Conservation (phyloP, 345 rosid genomes). For the Populus tremula region DNA sequence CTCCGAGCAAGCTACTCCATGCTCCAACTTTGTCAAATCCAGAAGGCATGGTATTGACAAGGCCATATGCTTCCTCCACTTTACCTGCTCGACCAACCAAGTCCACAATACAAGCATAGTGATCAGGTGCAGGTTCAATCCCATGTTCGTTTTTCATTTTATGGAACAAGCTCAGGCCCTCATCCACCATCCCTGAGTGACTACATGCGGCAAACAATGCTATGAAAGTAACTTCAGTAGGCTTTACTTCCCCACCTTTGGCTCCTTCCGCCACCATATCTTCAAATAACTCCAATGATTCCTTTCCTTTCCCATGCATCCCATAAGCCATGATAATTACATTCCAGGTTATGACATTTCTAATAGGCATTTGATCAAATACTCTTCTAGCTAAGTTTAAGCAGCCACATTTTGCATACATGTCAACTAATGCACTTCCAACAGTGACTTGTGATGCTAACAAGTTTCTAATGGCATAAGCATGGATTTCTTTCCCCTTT, state of each 20-base stretch:
- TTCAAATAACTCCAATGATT: slow-evolving; percentile 58
- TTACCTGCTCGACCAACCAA: slow-evolving; percentile 86
- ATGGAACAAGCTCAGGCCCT: slow-evolving; percentile 66
- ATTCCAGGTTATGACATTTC: slow-evolving; percentile 82
- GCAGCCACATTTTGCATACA: slow-evolving; percentile 92
- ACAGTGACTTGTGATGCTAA: slow-evolving; percentile 72
- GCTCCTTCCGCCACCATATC: slow-evolving; percentile 45
- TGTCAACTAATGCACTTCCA: slow-evolving; percentile 87
- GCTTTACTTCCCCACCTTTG: slow-evolving; percentile 41
- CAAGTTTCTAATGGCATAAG: slow-evolving; percentile 67
- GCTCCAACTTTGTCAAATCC: slow-evolving; percentile 56
- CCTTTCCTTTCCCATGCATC: slow-evolving; percentile 79
- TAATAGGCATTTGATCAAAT: slow-evolving; percentile 60
- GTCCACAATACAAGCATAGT: slow-evolving; percentile 83
- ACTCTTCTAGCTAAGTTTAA: slow-evolving; percentile 50
- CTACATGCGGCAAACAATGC: slow-evolving; percentile 83
- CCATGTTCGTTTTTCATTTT: slow-evolving; percentile 59
- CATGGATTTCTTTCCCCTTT: slow-evolving; percentile 88
- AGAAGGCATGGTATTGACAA: slow-evolving; percentile 53
- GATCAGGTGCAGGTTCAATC: slow-evolving; percentile 63
- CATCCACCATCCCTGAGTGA: slow-evolving; percentile 78
- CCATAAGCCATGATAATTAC: slow-evolving; percentile 90
- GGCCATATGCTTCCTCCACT: slow-evolving; percentile 58
- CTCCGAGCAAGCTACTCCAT: slow-evolving; percentile 93
- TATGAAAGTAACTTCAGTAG: slow-evolving; percentile 73